A percentile compares a stretch with the other conserved stretches of the same genome.
phyloP scores from a whole-genome alignment of 164 flowering plant genomes.

The Nymphaea colorata region DNA sequence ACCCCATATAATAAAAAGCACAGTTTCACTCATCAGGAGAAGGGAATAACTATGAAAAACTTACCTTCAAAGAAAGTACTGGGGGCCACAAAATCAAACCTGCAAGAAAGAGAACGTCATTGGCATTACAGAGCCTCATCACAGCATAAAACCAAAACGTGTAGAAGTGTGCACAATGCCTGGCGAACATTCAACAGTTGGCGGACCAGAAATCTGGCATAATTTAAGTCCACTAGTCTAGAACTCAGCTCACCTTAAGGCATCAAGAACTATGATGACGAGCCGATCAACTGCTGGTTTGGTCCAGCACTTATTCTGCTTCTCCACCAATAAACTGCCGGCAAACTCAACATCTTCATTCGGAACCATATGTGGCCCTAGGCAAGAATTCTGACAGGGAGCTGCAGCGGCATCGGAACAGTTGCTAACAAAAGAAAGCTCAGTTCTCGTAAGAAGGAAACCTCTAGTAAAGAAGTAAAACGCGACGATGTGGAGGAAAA shows the following conservation, averaged over 20 bases:
- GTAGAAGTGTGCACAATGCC: background rate
- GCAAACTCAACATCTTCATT: background rate
- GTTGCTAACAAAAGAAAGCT: conserved; percentile 62
- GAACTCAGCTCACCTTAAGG: conserved; percentile 40
- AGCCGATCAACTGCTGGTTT: conserved; percentile 64
- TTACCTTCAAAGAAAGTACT: conserved; percentile 65
- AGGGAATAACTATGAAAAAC: conserved; percentile 1
- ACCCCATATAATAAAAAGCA: background rate
- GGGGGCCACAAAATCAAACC: conserved; percentile 96
- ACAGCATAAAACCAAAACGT: background rate
- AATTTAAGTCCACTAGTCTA: background rate
- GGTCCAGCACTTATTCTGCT: conserved; percentile 48
- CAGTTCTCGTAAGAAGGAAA: conserved; percentile 86
- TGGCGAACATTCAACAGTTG: background rate
- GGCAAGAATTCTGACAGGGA: conserved; percentile 29
- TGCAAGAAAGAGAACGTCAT: conserved; percentile 8
- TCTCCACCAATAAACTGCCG: background rate
- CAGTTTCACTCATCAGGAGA: background rate
- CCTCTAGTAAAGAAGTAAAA: conserved; percentile 70
- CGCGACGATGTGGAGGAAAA: conserved; percentile 47
- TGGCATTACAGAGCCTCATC: background rate
- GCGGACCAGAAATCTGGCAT: background rate
- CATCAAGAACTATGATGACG: conserved; percentile 79
- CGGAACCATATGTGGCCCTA: background rate
- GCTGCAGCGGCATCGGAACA: conserved; percentile 59